Evolutionary conservation across 768 basidiomycete genomes (phyloP).

Genomic region (Mycena capillaripes): DNA sequence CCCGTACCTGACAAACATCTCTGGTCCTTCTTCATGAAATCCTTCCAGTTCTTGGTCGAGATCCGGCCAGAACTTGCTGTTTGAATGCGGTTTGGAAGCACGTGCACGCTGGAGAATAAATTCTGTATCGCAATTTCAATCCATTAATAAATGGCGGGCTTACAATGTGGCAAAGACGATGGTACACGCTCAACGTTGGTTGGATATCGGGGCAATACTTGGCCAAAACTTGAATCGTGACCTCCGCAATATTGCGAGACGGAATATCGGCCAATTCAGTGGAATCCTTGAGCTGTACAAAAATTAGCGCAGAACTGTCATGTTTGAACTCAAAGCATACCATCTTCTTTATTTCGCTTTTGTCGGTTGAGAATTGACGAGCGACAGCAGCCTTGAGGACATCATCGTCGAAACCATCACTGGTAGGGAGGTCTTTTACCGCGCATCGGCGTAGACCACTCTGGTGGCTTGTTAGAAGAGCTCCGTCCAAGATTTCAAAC

Average conservation of each 20-base stretch:
- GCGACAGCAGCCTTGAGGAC: background rate
- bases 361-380: background rate
- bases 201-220: too few relatives aligned
- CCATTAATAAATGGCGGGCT: background rate
- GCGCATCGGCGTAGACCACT: background rate
- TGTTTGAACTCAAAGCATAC: background rate
- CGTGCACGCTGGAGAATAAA: background rate
- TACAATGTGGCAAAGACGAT: background rate
- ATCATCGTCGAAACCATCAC: background rate
- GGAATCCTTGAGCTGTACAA: background rate
- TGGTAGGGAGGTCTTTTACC: background rate
- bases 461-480: background rate
- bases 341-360: background rate
- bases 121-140: background rate
- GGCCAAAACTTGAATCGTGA: too few relatives aligned
- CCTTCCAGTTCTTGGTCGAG: background rate
- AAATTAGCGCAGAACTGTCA: background rate
- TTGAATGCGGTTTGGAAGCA: background rate
- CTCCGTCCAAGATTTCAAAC: too few relatives aligned
- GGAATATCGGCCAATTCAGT: background rate
- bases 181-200: too few relatives aligned
- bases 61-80: background rate
- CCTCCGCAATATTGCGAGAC: too few relatives aligned
- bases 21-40: background rate
- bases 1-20: background rate